phyloP scores from a whole-genome alignment of 805 yeast species.

The Kluyveromyces starmeri region DNA sequence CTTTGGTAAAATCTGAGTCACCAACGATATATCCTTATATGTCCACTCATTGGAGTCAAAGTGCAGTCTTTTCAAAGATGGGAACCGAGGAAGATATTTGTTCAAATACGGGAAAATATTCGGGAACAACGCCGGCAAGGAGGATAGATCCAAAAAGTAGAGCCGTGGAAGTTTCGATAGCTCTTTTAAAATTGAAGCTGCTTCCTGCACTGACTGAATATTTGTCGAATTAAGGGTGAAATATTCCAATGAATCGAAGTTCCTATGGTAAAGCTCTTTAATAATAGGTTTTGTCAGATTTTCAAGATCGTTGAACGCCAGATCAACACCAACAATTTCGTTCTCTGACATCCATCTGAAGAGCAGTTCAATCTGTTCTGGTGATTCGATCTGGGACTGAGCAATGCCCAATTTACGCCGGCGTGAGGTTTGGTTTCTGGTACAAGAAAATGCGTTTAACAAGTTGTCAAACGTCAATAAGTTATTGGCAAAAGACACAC shows the following conservation, averaged over 20 bases:
- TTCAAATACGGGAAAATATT: conserved; percentile 47
- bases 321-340: conserved; percentile 55
- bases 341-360: conserved; percentile 46
- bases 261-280: conserved; percentile 15
- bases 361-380: conserved; percentile 48
- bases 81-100: conserved; percentile 60
- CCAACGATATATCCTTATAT: conserved; percentile 43
- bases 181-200: conserved; percentile 39
- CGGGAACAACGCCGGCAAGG: conserved; percentile 61
- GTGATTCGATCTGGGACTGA: conserved; percentile 47
- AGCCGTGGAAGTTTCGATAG: conserved; percentile 49
- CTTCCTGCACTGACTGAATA: conserved; percentile 43
- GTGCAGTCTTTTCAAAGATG: conserved; percentile 55
- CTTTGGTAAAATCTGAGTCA: conserved; percentile 63
- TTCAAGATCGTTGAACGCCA: conserved; percentile 70
- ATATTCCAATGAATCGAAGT: conserved; percentile 31
- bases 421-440: conserved; percentile 18
- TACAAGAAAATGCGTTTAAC: conserved; percentile 45
- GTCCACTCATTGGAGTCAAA: conserved; percentile 59
- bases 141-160: conserved; percentile 67
- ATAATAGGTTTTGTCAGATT: conserved; percentile 23
- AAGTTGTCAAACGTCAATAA: conserved; percentile 41
- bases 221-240: conserved; percentile 61
- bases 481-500: conserved; percentile 54
- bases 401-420: conserved; percentile 61